These are phyloP conservation scores for Talaromyces sp. DNA, from an alignment of 2,329 filamentous ascomycete species.

Conservation along the genomic window DNA sequence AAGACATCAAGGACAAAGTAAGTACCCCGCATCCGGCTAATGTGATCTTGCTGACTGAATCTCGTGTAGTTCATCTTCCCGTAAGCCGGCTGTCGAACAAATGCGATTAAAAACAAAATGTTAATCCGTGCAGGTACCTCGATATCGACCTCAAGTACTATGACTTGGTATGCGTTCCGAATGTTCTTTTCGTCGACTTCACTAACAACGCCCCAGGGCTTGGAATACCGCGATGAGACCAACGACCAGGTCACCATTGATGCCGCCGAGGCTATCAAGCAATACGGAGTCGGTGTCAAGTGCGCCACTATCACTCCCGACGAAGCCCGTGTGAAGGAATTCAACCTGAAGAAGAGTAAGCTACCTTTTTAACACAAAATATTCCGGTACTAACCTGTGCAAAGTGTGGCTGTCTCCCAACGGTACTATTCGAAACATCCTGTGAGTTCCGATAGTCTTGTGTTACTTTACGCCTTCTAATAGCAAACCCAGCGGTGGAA, in stretches of 20 bases:
- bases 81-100: conserved; percentile 28
- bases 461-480: background rate
- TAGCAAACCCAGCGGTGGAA: conserved; percentile 60
- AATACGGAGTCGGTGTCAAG: conserved; percentile 98
- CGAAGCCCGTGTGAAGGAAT: conserved; percentile 93
- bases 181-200: background rate
- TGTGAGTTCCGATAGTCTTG: conserved; percentile 34
- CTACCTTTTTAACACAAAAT: conserved; percentile 1
- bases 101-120: background rate
- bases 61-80: conserved; percentile 73
- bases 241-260: conserved; percentile 94
- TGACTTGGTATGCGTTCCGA: conserved; percentile 55
- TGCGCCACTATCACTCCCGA: conserved; percentile 99
- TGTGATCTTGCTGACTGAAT: background rate
- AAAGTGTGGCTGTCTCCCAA: conserved; percentile 97
- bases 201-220: conserved; percentile 49
- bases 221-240: conserved; percentile 93
- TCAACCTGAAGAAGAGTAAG: conserved; percentile 96
- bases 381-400: conserved; percentile 15
- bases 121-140: conserved; percentile 57
- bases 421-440: conserved; percentile 69
- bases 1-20: conserved; percentile 94
- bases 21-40: conserved; percentile 12
- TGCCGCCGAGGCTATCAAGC: conserved; percentile 95
- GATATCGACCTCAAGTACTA: conserved; percentile 99